phyloP scores from a whole-genome alignment of 1,284 basidiomycete species.

The Cryptococcus sp. region DNA sequence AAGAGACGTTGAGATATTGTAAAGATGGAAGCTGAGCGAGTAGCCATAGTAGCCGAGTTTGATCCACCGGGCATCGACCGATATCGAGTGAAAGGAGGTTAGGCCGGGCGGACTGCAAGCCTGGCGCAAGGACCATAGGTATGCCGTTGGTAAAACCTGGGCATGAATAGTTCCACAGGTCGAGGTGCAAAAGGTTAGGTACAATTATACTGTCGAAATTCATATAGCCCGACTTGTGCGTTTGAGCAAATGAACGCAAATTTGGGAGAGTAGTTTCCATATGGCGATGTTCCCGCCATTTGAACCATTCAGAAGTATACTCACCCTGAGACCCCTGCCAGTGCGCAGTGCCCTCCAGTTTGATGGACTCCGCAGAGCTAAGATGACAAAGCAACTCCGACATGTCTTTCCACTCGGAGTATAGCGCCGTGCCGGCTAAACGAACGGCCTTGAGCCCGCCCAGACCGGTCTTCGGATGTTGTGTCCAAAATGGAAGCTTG shows the following conservation, averaged over 20 bases:
- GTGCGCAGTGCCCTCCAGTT: too few relatives aligned
- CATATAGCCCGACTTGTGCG: background rate
- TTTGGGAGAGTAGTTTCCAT: background rate
- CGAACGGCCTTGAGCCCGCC: too few relatives aligned
- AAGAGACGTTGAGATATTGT: slow-evolving; percentile 35
- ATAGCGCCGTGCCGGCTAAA: too few relatives aligned
- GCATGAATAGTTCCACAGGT: slow-evolving; percentile 4
- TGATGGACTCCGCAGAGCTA: too few relatives aligned
- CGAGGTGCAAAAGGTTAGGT: slow-evolving; percentile 19
- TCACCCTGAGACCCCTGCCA: too few relatives aligned
- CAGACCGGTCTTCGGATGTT: too few relatives aligned
- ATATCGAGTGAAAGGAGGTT: slow-evolving; percentile 33
- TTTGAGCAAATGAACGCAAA: background rate
- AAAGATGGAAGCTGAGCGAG: slow-evolving; percentile 18
- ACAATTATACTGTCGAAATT: slow-evolving; percentile 5
- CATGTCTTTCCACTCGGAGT: too few relatives aligned
- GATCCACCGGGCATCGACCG: slow-evolving; percentile 16
- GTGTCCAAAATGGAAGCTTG: too few relatives aligned
- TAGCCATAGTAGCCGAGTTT: slow-evolving; percentile 9
- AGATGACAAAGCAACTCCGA: too few relatives aligned
- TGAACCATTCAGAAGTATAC: too few relatives aligned
- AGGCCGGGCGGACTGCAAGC: slow-evolving; percentile 13
- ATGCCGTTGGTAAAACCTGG: too few relatives aligned
- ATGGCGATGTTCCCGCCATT: background rate
- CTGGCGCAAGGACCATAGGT: slow-evolving; percentile 11